Conservation (phyloP, 192 early-diverging fungal species). For the Entophlyctis luteolus region DNA sequence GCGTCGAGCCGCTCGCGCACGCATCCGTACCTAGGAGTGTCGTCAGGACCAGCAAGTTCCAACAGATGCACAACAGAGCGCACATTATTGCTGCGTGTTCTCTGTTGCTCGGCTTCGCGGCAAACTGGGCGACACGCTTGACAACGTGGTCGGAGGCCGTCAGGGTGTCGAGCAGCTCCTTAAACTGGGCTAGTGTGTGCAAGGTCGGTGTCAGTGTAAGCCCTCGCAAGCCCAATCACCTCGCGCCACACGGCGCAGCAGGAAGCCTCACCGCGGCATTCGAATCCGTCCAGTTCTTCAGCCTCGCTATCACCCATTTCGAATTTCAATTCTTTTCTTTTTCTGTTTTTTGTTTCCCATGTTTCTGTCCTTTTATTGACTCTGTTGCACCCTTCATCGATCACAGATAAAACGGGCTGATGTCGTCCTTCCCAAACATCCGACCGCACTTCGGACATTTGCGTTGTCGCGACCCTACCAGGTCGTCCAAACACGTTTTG, state of each 20-base stretch:
- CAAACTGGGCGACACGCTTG: slow-evolving; percentile 40
- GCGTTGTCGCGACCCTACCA: slow-evolving; percentile 81
- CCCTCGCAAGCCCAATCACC: too few species aligned
- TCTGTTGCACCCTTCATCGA: too few species aligned
- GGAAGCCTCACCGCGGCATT: not conserved
- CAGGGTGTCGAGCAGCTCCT: slow-evolving; percentile 46
- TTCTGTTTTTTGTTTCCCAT: too few species aligned
- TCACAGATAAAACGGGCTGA: slow-evolving; percentile 4
- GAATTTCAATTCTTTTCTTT: too few species aligned
- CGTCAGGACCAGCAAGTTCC: slow-evolving; percentile 24
- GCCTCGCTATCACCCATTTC: too few species aligned
- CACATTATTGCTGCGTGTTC: not conserved
- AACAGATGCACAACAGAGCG: not conserved
- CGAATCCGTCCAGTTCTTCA: slow-evolving; percentile 7
- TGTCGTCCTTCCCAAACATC: too few species aligned
- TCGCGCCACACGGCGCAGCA: not conserved
- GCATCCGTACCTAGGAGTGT: slow-evolving; percentile 43
- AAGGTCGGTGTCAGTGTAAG: not conserved
- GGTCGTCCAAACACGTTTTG: slow-evolving; percentile 83
- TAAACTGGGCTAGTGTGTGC: slow-evolving; percentile 27
- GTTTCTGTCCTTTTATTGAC: too few species aligned
- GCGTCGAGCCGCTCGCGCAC: slow-evolving; percentile 46
- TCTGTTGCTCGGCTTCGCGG: slow-evolving; percentile 22
- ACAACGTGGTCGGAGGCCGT: slow-evolving; percentile 42
- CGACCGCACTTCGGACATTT: slow-evolving; percentile 92